These are phyloP conservation scores for Sporisorium graminicola DNA, from an alignment of 1,284 basidiomycete species.

Conservation along the genomic window DNA sequence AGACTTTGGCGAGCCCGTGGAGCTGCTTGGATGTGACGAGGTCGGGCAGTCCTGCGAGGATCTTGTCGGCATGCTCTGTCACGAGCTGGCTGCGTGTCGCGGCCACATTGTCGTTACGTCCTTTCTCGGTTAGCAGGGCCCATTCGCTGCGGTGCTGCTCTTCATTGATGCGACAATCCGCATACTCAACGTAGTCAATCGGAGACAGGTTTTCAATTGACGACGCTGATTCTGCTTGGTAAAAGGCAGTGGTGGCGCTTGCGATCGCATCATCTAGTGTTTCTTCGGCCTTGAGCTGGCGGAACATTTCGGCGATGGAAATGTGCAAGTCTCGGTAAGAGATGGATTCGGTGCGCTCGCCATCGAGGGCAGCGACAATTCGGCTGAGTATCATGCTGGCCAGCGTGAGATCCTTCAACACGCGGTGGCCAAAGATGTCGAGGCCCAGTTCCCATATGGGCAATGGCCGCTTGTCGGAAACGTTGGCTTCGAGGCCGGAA, in stretches of 20 bases:
- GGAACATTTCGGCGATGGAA: slow-evolving; percentile 51
- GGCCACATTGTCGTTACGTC: slow-evolving; percentile 32
- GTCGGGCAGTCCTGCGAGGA: slow-evolving; percentile 45
- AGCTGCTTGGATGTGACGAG: slow-evolving; percentile 43
- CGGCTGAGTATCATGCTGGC: slow-evolving; percentile 25
- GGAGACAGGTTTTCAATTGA: slow-evolving; percentile 20
- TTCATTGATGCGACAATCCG: slow-evolving; percentile 39
- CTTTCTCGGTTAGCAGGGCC: slow-evolving; percentile 36
- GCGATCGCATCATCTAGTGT: slow-evolving; percentile 43
- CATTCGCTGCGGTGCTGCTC: slow-evolving; percentile 51
- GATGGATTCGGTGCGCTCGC: slow-evolving; percentile 22
- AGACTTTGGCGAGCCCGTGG: slow-evolving; percentile 38
- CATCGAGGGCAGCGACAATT: slow-evolving; percentile 42
- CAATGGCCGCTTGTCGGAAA: slow-evolving; percentile 8
- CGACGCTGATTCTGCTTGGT: slow-evolving; percentile 36
- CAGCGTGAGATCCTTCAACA: slow-evolving; percentile 46
- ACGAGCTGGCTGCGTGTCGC: slow-evolving; percentile 44
- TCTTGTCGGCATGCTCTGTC: slow-evolving; percentile 41
- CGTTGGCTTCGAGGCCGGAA: background rate
- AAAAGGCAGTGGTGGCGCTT: slow-evolving; percentile 45
- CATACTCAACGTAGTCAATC: slow-evolving; percentile 49
- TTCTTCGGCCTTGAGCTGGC: slow-evolving; percentile 42
- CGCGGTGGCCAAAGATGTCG: slow-evolving; percentile 52
- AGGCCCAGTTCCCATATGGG: slow-evolving; percentile 52
- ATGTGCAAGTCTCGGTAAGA: slow-evolving; percentile 45